A percentile compares a stretch with the other conserved stretches of the same genome.
Conservation (phyloP, 768 basidiomycete species). For the Auricularia sp. region DNA sequence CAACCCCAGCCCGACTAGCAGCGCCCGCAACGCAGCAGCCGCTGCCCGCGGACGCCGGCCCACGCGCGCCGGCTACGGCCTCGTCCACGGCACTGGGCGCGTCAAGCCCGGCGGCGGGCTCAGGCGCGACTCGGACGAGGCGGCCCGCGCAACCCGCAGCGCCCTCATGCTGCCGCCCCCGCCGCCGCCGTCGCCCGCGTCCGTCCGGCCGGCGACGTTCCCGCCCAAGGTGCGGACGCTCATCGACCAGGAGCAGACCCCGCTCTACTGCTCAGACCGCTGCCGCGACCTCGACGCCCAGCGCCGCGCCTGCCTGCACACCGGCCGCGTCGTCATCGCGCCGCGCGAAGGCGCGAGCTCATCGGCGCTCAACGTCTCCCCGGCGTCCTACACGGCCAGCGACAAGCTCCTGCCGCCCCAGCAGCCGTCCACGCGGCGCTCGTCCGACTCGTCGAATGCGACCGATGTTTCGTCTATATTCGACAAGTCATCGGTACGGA, state of each 20-base stretch:
- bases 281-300: slow-evolving; percentile 53
- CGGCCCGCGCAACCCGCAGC: slow-evolving; percentile 12
- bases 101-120: slow-evolving; percentile 42
- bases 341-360: neutral
- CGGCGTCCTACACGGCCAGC: neutral
- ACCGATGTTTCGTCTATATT: neutral
- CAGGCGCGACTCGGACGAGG: slow-evolving; percentile 23
- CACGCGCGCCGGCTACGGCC: slow-evolving; percentile 26
- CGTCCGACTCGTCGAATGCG: neutral
- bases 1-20: slow-evolving; percentile 13
- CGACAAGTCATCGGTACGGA: neutral
- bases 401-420: neutral
- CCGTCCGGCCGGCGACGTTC: slow-evolving; percentile 17
- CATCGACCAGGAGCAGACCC: slow-evolving; percentile 72
- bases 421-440: neutral
- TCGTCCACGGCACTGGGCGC: slow-evolving; percentile 57
- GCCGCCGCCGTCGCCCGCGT: slow-evolving; percentile 15
- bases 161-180: slow-evolving; percentile 14
- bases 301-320: neutral
- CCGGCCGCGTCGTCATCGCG: neutral
- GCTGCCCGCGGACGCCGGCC: slow-evolving; percentile 27
- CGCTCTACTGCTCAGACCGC: slow-evolving; percentile 76
- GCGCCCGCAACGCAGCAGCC: slow-evolving; percentile 22
- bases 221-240: slow-evolving; percentile 46
- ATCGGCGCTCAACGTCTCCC: neutral